These are phyloP conservation scores for Colletotrichum scovillei DNA, from an alignment of 2,329 filamentous ascomycete species.

Conservation along the genomic window DNA sequence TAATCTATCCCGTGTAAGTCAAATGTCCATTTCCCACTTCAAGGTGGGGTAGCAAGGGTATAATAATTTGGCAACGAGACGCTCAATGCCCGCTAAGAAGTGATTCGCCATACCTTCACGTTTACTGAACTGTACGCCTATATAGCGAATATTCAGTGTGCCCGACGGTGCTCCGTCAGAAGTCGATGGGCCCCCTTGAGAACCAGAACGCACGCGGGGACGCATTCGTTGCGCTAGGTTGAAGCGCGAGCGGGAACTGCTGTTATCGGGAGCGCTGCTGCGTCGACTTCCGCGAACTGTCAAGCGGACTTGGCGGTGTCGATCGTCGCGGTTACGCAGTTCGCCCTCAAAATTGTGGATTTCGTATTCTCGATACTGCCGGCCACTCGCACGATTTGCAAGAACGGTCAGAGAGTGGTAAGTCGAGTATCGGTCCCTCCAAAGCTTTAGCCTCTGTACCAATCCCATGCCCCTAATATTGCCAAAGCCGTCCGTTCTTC, in stretches of 20 bases:
- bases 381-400: conserved; percentile 57
- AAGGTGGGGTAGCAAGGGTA: neutral
- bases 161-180: conserved; percentile 40
- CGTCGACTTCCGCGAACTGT: conserved; percentile 52
- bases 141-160: conserved; percentile 57
- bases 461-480: conserved; percentile 62
- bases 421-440: conserved; percentile 60
- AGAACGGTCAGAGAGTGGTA: conserved; percentile 60
- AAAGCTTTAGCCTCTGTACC: conserved; percentile 64
- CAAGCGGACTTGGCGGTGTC: conserved; percentile 57
- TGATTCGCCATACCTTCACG: conserved; percentile 52
- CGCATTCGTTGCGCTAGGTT: conserved; percentile 57
- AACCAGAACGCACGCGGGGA: conserved; percentile 48
- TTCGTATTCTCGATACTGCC: conserved; percentile 59
- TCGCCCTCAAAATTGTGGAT: conserved; percentile 60
- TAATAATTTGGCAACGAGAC: neutral
- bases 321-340: conserved; percentile 57
- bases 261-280: conserved; percentile 52
- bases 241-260: conserved; percentile 50
- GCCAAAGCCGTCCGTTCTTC: conserved; percentile 61
- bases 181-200: conserved; percentile 36
- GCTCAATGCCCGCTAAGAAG: neutral
- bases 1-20: conserved; percentile 49
- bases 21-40: neutral
- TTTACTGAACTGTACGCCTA: conserved; percentile 62